Conservation (phyloP, 192 early-diverging fungal species). For the Backusella sp. region DNA sequence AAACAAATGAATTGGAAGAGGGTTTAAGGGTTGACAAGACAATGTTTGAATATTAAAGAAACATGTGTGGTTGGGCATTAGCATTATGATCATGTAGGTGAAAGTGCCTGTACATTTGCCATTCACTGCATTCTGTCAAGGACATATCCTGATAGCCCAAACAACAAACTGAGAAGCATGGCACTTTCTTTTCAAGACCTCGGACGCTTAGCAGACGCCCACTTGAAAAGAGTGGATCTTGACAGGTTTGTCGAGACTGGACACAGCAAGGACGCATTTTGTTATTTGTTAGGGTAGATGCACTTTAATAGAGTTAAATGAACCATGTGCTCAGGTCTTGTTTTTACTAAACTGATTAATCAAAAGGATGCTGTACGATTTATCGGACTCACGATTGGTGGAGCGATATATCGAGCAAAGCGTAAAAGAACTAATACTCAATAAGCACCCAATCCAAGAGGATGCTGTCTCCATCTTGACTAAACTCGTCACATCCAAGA, state of each 20-base stretch:
- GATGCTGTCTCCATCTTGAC: background rate
- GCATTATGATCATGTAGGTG: background rate
- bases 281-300: constrained; percentile 3
- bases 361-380: background rate
- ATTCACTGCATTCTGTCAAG: background rate
- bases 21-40: background rate
- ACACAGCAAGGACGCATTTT: background rate
- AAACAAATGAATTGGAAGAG: background rate
- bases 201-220: background rate
- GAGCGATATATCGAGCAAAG: background rate
- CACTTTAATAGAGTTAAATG: background rate
- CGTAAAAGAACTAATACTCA: background rate
- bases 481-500: background rate
- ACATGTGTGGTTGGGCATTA: background rate
- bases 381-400: background rate
- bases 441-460: background rate
- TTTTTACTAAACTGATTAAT: background rate
- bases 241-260: background rate
- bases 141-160: background rate
- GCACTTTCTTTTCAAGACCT: background rate
- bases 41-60: background rate
- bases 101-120: background rate
- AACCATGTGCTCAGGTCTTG: background rate
- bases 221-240: background rate
- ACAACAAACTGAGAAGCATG: background rate